A percentile compares a stretch with the other conserved stretches of the same genome.
Conservation (phyloP, 371 early-diverging fungal genomes). For the Lichtheimia ramosa region DNA sequence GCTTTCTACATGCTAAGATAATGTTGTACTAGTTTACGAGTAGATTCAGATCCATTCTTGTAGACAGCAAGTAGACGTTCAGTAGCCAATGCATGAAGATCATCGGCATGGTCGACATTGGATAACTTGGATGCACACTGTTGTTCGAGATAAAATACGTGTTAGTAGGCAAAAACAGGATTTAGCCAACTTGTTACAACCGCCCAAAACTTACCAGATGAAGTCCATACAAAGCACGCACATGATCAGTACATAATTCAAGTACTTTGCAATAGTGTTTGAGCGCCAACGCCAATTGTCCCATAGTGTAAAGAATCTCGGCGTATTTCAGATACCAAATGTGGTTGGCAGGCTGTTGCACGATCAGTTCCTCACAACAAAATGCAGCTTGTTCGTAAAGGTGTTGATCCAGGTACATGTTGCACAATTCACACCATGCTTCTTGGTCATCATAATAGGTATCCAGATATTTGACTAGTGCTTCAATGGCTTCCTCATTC, state of each 20-base stretch:
- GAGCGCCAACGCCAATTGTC: constrained; percentile 58
- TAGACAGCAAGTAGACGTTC: constrained; percentile 59
- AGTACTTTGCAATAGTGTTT: constrained; percentile 77
- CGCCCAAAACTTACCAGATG: constrained; percentile 53
- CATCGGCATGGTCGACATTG: constrained; percentile 39
- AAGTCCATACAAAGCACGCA: constrained; percentile 77
- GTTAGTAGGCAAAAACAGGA: background rate
- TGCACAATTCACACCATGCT: constrained; percentile 83
- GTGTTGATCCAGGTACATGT: constrained; percentile 66
- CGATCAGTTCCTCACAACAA: constrained; percentile 85
- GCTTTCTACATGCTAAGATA: too few species aligned
- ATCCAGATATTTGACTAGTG: constrained; percentile 76
- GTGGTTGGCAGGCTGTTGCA: constrained; percentile 82
- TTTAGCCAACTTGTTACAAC: background rate
- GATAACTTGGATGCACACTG: constrained; percentile 44
- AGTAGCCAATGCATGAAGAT: constrained; percentile 62
- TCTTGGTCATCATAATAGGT: constrained; percentile 82
- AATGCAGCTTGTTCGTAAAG: constrained; percentile 86
- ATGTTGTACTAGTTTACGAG: constrained; percentile 5
- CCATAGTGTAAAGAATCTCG: constrained; percentile 75
- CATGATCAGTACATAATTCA: constrained; percentile 73
- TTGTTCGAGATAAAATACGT: background rate
- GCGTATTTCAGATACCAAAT: constrained; percentile 87
- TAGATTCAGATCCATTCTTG: constrained; percentile 19
- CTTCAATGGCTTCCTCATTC: constrained; percentile 70